Evolutionary conservation across 1,284 basidiomycete species (phyloP), one percentile per base, ranked within the genome.

Genomic region (Pisolithus thermaeus): DNA sequence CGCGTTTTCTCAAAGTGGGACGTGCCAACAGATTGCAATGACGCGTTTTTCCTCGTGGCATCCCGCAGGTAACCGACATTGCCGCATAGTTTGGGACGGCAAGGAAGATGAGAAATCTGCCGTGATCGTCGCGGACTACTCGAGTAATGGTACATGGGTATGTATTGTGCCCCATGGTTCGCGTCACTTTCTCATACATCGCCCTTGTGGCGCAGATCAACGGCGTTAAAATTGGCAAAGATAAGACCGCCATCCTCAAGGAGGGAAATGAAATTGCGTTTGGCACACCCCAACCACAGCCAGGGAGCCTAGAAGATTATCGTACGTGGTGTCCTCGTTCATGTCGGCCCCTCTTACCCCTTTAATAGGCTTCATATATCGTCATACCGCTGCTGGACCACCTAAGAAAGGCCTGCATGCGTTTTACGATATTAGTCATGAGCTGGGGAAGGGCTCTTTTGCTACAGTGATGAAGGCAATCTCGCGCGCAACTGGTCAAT

Each of bases 91-190:
- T 6, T 89, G 86, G 86, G 81, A 87, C 58, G 84, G 83, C 18
- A 69, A 65, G n/a, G 74, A 80, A 28, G 64, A 69, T 22, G 62
- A 65, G 1, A 70, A 73, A 43, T 77, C 81, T 0, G 76, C 78
- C 7, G 80, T 92, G 7, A 76, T 76, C 43, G 77, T 94, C 18
- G 72, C 74, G 9, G 92, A 95, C 68, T 66, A 70, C 46, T 92
- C 87, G 16, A 90, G 84, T 52, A 95, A 95, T 61, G 91, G 91
- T 0, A 94, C 92, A 8, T 94, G 79, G 70, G 90, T 92, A 70
- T 65, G 89, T 76, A 12, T 48, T 52, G 44, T 51, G 50, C 47
- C 41, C 25, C 32, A 22, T 28, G 45, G 36, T 47, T 37, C 11
- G 7, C 40, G 38, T 30, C 42, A 36, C 36, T 51, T 52, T 51